These are phyloP conservation scores for Rhodamnia argentea DNA, from an alignment of 345 rosid genomes.

Conservation along the genomic window DNA sequence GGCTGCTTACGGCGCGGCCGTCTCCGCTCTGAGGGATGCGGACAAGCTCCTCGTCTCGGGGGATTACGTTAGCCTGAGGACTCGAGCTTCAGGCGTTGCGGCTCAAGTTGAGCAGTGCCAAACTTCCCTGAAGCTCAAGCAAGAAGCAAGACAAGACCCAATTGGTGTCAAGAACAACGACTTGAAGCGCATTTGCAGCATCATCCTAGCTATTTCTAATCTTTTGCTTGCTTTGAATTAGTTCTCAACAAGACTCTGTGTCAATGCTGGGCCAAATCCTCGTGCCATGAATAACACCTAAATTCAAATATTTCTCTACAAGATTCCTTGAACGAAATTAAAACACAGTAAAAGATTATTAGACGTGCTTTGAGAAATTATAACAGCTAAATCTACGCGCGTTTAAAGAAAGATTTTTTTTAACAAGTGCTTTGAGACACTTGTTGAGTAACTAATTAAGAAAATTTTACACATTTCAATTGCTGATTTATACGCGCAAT, in stretches of 20 bases:
- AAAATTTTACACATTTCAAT: no score
- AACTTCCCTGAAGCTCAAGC: neutral
- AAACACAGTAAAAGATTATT: neutral
- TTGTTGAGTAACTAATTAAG: no score
- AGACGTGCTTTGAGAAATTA: no score
- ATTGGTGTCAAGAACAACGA: neutral
- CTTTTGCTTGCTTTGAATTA: neutral
- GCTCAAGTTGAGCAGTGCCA: neutral
- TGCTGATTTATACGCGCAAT: no score
- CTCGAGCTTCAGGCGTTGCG: neutral
- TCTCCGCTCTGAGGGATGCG: neutral
- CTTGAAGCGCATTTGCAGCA: neutral
- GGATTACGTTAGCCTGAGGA: neutral
- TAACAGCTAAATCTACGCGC: no score
- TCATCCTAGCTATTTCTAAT: neutral
- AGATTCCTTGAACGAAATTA: neutral
- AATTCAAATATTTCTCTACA: neutral
- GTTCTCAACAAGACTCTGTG: neutral
- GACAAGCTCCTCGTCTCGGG: neutral
- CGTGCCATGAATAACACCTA: no score
- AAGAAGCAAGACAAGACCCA: neutral
- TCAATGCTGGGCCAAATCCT: no score
- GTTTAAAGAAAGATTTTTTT: no score
- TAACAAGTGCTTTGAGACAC: no score
- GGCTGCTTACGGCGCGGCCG: neutral